A percentile compares a stretch with the other conserved stretches of the same genome.
Evolutionary conservation across 208 protist genomes (phyloP).

Genomic region (Strigomonas culicis): DNA sequence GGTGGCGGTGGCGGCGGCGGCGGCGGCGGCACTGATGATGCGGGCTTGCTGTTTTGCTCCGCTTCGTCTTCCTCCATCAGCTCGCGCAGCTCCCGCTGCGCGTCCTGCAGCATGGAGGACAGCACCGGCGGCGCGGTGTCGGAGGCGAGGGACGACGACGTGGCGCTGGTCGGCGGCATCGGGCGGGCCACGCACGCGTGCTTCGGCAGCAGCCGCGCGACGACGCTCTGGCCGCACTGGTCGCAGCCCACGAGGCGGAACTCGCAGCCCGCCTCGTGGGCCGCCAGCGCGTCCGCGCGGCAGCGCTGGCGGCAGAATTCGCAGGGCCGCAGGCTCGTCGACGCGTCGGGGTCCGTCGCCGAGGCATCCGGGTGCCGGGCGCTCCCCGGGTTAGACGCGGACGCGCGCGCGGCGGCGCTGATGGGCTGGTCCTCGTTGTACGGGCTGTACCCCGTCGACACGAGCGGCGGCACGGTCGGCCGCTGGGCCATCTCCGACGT

Average conservation of each 20-base stretch:
- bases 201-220: not conserved
- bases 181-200: not conserved
- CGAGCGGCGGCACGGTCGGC: slow-evolving; percentile 3
- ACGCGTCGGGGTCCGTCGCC: not conserved
- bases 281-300: not conserved
- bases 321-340: slow-evolving; percentile 13
- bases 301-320: slow-evolving; percentile 31
- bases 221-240: not conserved
- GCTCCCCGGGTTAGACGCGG: not conserved
- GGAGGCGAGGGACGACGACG: slow-evolving; percentile 17
- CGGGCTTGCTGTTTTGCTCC: not conserved
- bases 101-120: slow-evolving; percentile 59
- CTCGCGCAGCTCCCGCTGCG: slow-evolving; percentile 54
- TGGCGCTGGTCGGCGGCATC: not conserved
- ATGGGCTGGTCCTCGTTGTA: slow-evolving; percentile 23
- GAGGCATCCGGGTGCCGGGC: not conserved
- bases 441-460: slow-evolving; percentile 11
- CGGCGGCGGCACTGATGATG: not conserved
- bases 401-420: slow-evolving; percentile 10
- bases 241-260: slow-evolving; percentile 7
- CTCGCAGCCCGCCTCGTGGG: slow-evolving; percentile 34
- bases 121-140: slow-evolving; percentile 26
- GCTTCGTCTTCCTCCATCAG: slow-evolving; percentile 60
- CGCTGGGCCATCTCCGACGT: not conserved
- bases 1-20: not conserved